Conservation (phyloP, 2,329 filamentous ascomycete species). For the Colletotrichum sp. region DNA sequence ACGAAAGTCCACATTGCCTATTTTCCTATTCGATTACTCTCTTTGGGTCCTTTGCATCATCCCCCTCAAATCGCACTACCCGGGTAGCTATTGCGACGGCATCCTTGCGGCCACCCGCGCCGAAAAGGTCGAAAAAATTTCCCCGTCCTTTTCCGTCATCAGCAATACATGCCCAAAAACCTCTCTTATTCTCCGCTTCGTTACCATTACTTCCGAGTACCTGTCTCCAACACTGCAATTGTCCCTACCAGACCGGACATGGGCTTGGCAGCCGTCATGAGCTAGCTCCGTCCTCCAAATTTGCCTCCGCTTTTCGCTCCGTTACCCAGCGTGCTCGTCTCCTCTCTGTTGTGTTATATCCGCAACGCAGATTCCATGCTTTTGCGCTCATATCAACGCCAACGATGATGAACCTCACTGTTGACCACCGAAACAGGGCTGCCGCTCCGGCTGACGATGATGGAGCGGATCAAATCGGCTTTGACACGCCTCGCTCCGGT, state of each 20-base stretch:
- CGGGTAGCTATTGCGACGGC: constrained; percentile 9
- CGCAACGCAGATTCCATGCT: constrained; percentile 8
- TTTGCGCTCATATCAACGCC: constrained; percentile 18
- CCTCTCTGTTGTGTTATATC: constrained; percentile 5
- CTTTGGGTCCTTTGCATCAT: constrained; percentile 10
- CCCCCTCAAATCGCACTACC: constrained; percentile 1
- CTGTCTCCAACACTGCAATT: background rate
- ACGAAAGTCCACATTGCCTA: constrained; percentile 8
- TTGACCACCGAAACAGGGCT: constrained; percentile 62
- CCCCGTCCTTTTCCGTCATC: constrained; percentile 15
- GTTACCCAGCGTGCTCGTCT: constrained; percentile 2
- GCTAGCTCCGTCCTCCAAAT: constrained; percentile 25
- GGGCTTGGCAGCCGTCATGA: constrained; percentile 44
- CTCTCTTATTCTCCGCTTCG: background rate
- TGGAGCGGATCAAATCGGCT: constrained; percentile 77
- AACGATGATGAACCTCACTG: constrained; percentile 42
- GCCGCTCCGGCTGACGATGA: constrained; percentile 69
- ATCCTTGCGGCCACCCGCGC: constrained; percentile 12
- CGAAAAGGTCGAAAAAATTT: constrained; percentile 8
- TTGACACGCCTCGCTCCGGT: constrained; percentile 87
- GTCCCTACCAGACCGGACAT: background rate
- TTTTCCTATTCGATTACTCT: constrained; percentile 9
- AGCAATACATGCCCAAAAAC: background rate
- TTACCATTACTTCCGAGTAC: background rate
- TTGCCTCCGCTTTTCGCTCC: constrained; percentile 17